A percentile compares a stretch with the other conserved stretches of the same genome.
phyloP scores from a whole-genome alignment of 169 alveolate species.

The Miamiensis avidus region DNA sequence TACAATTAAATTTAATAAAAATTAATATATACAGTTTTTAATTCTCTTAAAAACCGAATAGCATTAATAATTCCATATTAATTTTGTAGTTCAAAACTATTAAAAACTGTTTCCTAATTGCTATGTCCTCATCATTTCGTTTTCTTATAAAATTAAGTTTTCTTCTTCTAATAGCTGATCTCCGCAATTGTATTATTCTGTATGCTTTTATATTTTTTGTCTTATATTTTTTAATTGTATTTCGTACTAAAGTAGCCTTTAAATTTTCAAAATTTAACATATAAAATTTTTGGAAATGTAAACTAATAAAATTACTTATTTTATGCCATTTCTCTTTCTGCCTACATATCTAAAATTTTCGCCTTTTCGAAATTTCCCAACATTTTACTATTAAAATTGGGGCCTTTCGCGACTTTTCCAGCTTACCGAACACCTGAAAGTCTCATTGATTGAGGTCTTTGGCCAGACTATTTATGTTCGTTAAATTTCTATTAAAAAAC shows the following conservation, averaged over 20 bases:
- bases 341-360: slow-evolving; percentile 9
- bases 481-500: neutral
- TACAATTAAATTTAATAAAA: too few relatives aligned
- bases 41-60: too few relatives aligned
- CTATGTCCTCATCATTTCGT: neutral
- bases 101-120: neutral
- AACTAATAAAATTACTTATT: neutral
- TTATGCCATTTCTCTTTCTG: slow-evolving; percentile 11
- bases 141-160: neutral
- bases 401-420: slow-evolving; percentile 9
- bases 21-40: too few relatives aligned
- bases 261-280: too few relatives aligned
- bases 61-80: too few relatives aligned
- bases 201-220: neutral
- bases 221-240: neutral
- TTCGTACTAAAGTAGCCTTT: neutral
- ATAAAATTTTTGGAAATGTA: too few relatives aligned
- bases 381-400: slow-evolving; percentile 3
- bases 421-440: neutral
- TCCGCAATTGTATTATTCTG: neutral
- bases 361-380: slow-evolving; percentile 17
- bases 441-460: neutral
- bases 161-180: neutral
- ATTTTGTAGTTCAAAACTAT: neutral
- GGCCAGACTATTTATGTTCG: neutral